Conservation (phyloP, 192 early-diverging fungal genomes). For the Rhizoclosmatium globosum region DNA sequence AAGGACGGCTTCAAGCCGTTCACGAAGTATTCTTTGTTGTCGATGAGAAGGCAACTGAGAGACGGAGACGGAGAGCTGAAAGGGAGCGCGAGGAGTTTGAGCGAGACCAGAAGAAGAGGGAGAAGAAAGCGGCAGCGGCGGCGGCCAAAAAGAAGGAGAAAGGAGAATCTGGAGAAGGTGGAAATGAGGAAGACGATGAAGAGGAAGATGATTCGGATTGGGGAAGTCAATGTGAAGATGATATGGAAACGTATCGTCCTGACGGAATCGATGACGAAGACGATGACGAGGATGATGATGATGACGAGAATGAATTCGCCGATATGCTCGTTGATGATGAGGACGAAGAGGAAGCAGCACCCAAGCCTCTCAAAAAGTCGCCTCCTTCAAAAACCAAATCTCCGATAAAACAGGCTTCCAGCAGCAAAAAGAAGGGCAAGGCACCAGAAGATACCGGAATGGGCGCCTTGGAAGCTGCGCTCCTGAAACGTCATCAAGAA, state of each 20-base stretch:
- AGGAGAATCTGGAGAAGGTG: background rate
- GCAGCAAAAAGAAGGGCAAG: slow-evolving; percentile 52
- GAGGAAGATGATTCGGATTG: background rate
- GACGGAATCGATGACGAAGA: background rate
- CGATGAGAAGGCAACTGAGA: slow-evolving; percentile 54
- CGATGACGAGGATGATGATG: background rate
- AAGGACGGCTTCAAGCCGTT: slow-evolving; percentile 54
- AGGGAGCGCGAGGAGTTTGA: slow-evolving; percentile 45
- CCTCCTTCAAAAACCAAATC: slow-evolving; percentile 1
- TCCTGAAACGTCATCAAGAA: slow-evolving; percentile 9
- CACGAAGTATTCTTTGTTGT: slow-evolving; percentile 44
- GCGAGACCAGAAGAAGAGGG: background rate
- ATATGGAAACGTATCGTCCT: background rate
- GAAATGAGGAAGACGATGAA: background rate
- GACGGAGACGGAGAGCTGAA: slow-evolving; percentile 44
- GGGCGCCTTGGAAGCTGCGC: slow-evolving; percentile 63
- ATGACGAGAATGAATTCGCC: no score
- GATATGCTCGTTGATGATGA: background rate
- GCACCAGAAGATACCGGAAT: slow-evolving; percentile 70
- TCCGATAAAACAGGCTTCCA: slow-evolving; percentile 5
- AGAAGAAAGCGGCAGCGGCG: slow-evolving; percentile 10
- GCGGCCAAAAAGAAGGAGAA: slow-evolving; percentile 11
- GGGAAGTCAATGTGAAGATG: background rate
- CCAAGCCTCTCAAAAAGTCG: background rate
- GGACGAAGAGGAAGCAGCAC: background rate